Conservation (phyloP, 2,329 filamentous ascomycete species). For the Penicillium sp. region DNA sequence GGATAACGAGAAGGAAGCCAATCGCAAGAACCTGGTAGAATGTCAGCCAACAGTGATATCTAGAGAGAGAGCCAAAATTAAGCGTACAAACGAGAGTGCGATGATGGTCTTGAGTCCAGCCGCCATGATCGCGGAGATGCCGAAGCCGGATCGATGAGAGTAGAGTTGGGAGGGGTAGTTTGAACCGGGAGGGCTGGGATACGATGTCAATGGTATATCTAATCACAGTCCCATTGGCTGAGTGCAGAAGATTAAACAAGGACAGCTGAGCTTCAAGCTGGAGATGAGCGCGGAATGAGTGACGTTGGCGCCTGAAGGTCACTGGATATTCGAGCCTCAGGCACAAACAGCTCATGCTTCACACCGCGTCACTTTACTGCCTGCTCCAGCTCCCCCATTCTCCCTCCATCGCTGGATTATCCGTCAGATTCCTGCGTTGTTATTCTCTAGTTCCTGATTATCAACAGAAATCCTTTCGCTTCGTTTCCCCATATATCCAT, state of each 20-base stretch:
- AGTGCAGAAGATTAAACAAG: constrained; percentile 9
- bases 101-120: constrained; percentile 99
- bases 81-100: constrained; percentile 85
- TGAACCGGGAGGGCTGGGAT: constrained; percentile 4
- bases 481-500: constrained; percentile 7
- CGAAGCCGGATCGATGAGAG: constrained; percentile 17
- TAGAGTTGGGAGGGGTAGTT: constrained; percentile 6
- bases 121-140: constrained; percentile 51
- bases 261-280: constrained; percentile 2
- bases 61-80: background rate
- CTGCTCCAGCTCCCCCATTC: constrained; percentile 29
- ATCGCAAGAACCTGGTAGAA: constrained; percentile 76
- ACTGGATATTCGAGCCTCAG: constrained; percentile 28
- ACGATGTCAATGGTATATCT: constrained; percentile 4
- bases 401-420: constrained; percentile 16
- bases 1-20: constrained; percentile 97
- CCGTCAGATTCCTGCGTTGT: constrained; percentile 17
- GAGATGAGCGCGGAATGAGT: constrained; percentile 24
- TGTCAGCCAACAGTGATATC: constrained; percentile 5
- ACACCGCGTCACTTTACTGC: constrained; percentile 40
- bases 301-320: constrained; percentile 34
- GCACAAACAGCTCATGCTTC: constrained; percentile 29
- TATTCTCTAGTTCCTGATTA: constrained; percentile 12
- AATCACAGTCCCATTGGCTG: constrained; percentile 20
- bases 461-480: constrained; percentile 8